Conservation (phyloP, 2,329 filamentous ascomycete species). For the Aspergillus ochraceus region DNA sequence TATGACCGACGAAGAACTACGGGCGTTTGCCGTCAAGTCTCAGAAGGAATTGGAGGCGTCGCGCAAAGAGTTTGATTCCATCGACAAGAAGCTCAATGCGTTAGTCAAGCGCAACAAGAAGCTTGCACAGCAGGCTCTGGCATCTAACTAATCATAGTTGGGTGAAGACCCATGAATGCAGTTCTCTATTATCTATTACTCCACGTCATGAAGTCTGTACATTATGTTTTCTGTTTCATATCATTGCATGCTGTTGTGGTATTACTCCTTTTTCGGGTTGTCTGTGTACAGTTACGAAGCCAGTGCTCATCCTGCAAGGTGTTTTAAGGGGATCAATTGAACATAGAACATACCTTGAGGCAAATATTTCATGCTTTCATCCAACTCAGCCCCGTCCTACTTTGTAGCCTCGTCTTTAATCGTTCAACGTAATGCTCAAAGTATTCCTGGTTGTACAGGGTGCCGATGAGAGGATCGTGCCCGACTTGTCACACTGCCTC, state of each 20-base stretch:
- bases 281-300: not conserved
- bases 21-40: slow-evolving; percentile 39
- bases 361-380: not conserved
- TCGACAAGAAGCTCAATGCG: slow-evolving; percentile 45
- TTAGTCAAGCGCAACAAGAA: slow-evolving; percentile 46
- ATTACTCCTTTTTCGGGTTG: not conserved
- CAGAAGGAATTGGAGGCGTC: slow-evolving; percentile 70
- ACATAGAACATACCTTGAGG: not conserved
- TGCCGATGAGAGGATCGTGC: too few species aligned
- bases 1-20: slow-evolving; percentile 43
- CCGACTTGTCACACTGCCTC: too few species aligned
- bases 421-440: too few species aligned
- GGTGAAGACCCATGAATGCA: not conserved
- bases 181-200: not conserved
- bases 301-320: not conserved
- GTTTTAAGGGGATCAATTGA: not conserved
- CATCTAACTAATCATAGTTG: slow-evolving; percentile 18
- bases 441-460: too few species aligned
- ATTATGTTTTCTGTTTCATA: not conserved
- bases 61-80: slow-evolving; percentile 62
- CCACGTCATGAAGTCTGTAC: not conserved
- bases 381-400: not conserved
- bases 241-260: not conserved
- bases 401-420: not conserved
- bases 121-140: slow-evolving; percentile 42